Evolutionary conservation across 2,329 filamentous ascomycete genomes (phyloP).

Genomic region (Penicillium decumbens): DNA sequence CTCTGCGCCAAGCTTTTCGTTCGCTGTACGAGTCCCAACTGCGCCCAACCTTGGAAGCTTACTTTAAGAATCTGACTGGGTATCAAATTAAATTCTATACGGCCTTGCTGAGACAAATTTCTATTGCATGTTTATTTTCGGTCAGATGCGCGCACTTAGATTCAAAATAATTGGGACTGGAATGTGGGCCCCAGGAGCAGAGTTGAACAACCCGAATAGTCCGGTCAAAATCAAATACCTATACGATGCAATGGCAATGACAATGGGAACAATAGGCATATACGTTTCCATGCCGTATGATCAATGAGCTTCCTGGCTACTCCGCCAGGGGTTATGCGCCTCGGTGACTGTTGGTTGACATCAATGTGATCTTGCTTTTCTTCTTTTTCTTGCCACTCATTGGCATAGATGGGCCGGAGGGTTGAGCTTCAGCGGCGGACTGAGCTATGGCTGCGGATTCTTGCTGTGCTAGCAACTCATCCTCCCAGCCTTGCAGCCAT

Average conservation of each 20-base stretch:
- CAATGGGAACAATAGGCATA: background rate
- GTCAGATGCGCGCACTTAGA: conserved; percentile 7
- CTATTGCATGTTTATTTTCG: conserved; percentile 7
- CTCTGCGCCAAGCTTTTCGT: conserved; percentile 15
- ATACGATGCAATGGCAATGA: background rate
- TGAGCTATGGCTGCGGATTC: conserved; percentile 49
- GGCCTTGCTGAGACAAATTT: background rate
- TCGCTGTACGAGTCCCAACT: conserved; percentile 2
- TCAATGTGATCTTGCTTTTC: conserved; percentile 63
- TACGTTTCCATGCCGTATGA: background rate
- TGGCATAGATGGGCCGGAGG: conserved; percentile 15
- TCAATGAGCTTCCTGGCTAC: background rate
- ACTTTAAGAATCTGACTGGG: background rate
- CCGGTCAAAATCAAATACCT: background rate
- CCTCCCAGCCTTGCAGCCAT: conserved; percentile 81
- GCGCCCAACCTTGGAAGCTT: background rate
- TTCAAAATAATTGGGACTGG: conserved; percentile 15
- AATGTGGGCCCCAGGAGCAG: conserved; percentile 11
- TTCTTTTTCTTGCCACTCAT: conserved; percentile 56
- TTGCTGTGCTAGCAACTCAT: conserved; percentile 64
- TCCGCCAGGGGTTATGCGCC: conserved; percentile 44
- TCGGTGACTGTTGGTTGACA: conserved; percentile 60
- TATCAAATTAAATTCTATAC: background rate
- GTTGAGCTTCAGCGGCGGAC: conserved; percentile 35
- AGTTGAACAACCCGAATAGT: conserved; percentile 1